These are phyloP conservation scores for Kalmusia sp. DNA, from an alignment of 2,329 filamentous ascomycete species.

Conservation along the genomic window DNA sequence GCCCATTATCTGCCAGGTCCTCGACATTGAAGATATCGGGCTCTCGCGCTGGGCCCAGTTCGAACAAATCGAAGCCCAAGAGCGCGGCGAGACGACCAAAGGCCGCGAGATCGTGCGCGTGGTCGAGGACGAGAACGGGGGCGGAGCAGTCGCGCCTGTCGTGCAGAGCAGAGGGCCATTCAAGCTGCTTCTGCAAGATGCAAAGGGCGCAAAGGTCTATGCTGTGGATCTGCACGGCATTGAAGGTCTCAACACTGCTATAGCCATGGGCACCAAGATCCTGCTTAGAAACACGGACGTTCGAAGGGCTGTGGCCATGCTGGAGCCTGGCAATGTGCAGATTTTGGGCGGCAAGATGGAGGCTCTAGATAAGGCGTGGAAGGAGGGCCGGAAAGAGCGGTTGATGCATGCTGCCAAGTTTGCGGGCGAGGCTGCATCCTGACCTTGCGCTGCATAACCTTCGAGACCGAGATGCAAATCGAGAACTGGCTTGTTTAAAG, in stretches of 20 bases:
- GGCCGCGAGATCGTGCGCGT: conserved; percentile 85
- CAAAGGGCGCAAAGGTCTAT: conserved; percentile 68
- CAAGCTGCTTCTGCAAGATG: conserved; percentile 83
- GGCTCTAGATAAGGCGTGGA: conserved; percentile 79
- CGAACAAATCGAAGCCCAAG: conserved; percentile 77
- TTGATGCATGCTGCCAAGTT: conserved; percentile 65
- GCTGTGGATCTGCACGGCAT: conserved; percentile 76
- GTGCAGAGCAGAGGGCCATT: conserved; percentile 67
- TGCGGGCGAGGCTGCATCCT: conserved; percentile 10
- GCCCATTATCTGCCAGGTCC: conserved; percentile 78
- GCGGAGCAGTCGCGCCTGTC: conserved; percentile 32
- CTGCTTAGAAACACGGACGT: conserved; percentile 72
- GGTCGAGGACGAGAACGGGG: conserved; percentile 58
- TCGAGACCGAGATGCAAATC: too few relatives aligned
- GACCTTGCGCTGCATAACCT: too few relatives aligned
- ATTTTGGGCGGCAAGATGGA: conserved; percentile 90
- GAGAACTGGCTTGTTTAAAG: too few relatives aligned
- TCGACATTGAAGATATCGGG: conserved; percentile 85
- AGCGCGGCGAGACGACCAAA: conserved; percentile 74
- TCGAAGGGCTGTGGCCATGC: conserved; percentile 77
- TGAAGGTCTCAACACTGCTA: conserved; percentile 68
- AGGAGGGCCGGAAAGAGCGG: conserved; percentile 71
- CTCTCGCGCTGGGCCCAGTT: conserved; percentile 85
- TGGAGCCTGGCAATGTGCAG: conserved; percentile 72
- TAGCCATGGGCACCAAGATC: conserved; percentile 82